Base-by-base conservation (phyloP, 768 basidiomycete genomes). In the Lepiota brunneoincarnata region DNA sequence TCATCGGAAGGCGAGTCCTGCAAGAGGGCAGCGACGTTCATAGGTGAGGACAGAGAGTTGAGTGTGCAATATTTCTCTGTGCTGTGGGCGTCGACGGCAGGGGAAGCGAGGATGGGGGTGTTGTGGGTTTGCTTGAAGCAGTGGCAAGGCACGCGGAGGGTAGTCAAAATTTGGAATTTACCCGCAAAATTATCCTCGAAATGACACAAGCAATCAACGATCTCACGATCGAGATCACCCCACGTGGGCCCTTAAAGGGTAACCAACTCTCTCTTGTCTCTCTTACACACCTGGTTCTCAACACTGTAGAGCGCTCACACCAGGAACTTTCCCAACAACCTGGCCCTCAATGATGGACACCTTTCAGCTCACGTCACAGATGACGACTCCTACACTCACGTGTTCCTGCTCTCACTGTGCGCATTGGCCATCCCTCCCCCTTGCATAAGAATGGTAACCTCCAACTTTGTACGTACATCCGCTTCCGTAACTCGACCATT, bases 161-260 rank as follows among this genome's bases (percentile, higher is more conserved):
- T 40, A 47, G 54, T 52, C 58, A 51, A 56, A 54, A 59, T 56
- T 46, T 52, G 54, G 44, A 59, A 45, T 47, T 53, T 56, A 43
- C 47, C 55, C 42, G 44, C 56, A 56, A 53, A 55, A 54, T 54
- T 54, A 54, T 54, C 45, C 53, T 54, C 53, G 53, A 54, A 48
- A 54, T 54, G 53, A 54, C 53, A 54, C 53, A 54, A 54, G 53
- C 45, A 54, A 54, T 54, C 53, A 54, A 42, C 59, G 59, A 59
- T 59, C 59, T 56, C 58, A 59, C 55, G 58, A 58, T 58, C 55
- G 58, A 59, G 58, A 59, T 56, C 55, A 54, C 53, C 53, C 52
- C 53, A 54, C 53, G 53, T 54, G 53, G 53, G 40, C 39, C 45
- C 53, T 40, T 40, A 37, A 28, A 38, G 50, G 50, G 49, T 40